Base-by-base conservation (phyloP, 2,329 filamentous ascomycete genomes). In the Fusarium sp. region DNA sequence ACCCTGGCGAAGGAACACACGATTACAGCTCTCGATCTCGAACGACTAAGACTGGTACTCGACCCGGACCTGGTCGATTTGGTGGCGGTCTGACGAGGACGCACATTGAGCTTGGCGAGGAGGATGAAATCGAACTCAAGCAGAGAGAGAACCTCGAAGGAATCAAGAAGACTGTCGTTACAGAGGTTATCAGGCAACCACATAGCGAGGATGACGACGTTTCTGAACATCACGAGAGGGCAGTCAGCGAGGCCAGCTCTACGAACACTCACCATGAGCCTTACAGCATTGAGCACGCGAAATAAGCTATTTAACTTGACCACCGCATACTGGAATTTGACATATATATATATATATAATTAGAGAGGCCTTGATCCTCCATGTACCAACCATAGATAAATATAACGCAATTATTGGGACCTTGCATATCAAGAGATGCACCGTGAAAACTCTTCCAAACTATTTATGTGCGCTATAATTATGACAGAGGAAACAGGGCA, bases 91-190 rank as follows among this genome's bases (percentile, higher is more conserved):
- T 72, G 3, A 59, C 68, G 14, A 58, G 68, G 17, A 66, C 65
- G 3, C 68, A 71, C 36, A 71, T 81, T 35, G 71, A 74, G 56
- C 65, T 74, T 7, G 67, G 64, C 39, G 70, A 72, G 5, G 73
- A 72, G 15, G 64, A 76, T 17, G 61, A 74, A 41, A 69, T 73
- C 7, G 69, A 72, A 40, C 69, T 67, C 25, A 71, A 71, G 55
- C 59, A 66, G n/a, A 59, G 69, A 2, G 60, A 72, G 47, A 68
- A 71, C 46, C 48, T 70, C 10, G 59, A 69, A 11, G 69, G 69
- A 7, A 72, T 72, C 43, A 63, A 72, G 52, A 72, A 71, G 53
- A 72, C 69, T 5, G 53, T 72, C 11, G 63, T 72, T 11, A 72
- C 69, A 15, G 46, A 72, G 17, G 58, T 72, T 39, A 41, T 67